Evolutionary conservation across 148 eudicot species (phyloP).

Genomic region (Persicaria maculosa): DNA sequence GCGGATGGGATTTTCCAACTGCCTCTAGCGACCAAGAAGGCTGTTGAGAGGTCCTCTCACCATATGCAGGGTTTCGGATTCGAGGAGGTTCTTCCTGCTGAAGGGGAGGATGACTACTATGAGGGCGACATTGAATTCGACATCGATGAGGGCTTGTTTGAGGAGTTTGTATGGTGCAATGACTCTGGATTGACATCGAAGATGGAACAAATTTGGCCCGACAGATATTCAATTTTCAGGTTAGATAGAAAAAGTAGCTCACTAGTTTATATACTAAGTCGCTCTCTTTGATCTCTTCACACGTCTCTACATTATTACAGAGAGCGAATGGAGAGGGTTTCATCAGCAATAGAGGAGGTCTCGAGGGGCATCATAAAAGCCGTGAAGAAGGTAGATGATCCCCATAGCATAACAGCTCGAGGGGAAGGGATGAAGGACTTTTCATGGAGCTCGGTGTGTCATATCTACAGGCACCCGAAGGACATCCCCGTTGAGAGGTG

Average conservation of each 20-base stretch:
- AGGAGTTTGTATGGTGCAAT: slow-evolving; percentile 63
- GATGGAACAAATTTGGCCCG: slow-evolving; percentile 71
- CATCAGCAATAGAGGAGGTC: slow-evolving; percentile 38
- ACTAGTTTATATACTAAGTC: background rate
- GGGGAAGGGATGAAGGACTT: slow-evolving; percentile 9
- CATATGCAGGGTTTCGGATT: slow-evolving; percentile 35
- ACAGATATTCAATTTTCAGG: slow-evolving; percentile 72
- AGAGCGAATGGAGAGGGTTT: slow-evolving; percentile 43
- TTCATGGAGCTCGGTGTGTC: slow-evolving; percentile 31
- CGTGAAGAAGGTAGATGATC: slow-evolving; percentile 14
- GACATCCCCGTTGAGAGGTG: slow-evolving; percentile 24
- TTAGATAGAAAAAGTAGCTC: background rate
- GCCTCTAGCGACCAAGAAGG: slow-evolving; percentile 40
- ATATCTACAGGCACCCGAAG: slow-evolving; percentile 47
- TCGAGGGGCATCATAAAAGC: slow-evolving; percentile 24
- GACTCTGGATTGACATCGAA: slow-evolving; percentile 30
- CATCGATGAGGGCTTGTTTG: slow-evolving; percentile 7
- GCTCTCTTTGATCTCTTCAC: background rate
- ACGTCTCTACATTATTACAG: slow-evolving; percentile 22
- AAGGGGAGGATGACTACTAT: slow-evolving; percentile 33
- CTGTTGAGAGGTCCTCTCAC: slow-evolving; percentile 35
- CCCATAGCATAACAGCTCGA: background rate
- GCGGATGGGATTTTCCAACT: slow-evolving; percentile 40
- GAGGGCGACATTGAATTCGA: slow-evolving; percentile 30
- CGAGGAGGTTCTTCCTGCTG: slow-evolving; percentile 33